Base-by-base conservation (phyloP, 2,329 filamentous ascomycete genomes). In the Aspergillus udagawae region DNA sequence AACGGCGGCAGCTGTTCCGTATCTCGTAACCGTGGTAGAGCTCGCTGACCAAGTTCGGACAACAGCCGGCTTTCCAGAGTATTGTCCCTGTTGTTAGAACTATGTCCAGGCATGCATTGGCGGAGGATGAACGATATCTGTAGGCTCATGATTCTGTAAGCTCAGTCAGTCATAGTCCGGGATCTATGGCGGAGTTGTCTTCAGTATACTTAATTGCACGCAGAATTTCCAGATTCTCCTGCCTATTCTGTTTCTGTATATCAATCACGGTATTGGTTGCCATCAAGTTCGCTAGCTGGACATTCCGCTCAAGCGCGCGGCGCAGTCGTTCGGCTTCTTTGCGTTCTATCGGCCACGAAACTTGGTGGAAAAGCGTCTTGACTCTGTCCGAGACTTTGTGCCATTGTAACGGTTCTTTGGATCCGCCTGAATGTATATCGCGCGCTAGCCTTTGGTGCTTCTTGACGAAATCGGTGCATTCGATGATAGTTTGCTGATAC, bases 281-380 rank as follows among this genome's bases (percentile, higher is more conserved):
- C 25, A 59, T 61, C 20, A 61, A 48, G 9, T 48, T 57, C 0
- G 59, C 59, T 20, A 61, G 57, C 41, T 61, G 54, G 3, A 59
- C 44, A 44, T 59, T 57, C 12, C 59, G 52, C n/a, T 59, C 57
- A 2, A 61, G 29, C 9, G 32, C 28, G 3, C 45, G 20, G 20
- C 59, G 57, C 20, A 61, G 54, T 17, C 27, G 29, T 28, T 61
- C 54, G 3, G 59, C 59, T n/a, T 60, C 57, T 8, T 55, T 54
- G 4, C 57, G 49, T 38, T 61, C 59, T 4, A 59, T 5, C 2
- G 59, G 57, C 59, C 59, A 61, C 0, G 57, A 51, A 20, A 54
- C 49, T 28, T 54, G 53, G 6, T 61, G 56, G 44, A 52, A 61
- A 4, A 53, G 10, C 4, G 25, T 52, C 20, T 29, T 38, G 6